Percentiles rank a stretch among this genome's conserved stretches.
Conservation (phyloP, 441 rosid species). For the Syzygium malaccense region DNA sequence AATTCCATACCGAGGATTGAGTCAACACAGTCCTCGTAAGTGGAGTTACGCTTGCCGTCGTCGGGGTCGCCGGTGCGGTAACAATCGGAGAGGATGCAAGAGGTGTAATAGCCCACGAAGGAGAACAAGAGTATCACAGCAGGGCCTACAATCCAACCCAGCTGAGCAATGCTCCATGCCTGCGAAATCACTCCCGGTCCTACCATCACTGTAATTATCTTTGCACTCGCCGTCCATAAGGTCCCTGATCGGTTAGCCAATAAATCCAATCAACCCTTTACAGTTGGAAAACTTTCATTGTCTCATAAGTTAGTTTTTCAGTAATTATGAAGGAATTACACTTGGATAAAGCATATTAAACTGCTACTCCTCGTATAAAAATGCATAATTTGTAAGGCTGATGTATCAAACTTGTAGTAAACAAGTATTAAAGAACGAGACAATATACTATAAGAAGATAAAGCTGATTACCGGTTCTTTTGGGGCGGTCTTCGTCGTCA, state of each 20-base stretch:
- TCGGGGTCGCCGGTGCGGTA: constrained; percentile 5
- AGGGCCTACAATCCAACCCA: constrained; percentile 29
- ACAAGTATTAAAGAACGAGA: background rate
- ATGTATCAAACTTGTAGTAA: background rate
- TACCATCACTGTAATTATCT: constrained; percentile 11
- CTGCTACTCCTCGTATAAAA: background rate
- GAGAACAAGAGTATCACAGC: constrained; percentile 14
- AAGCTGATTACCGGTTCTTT: constrained; percentile 1
- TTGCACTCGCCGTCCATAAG: constrained; percentile 15
- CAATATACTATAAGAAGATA: background rate
- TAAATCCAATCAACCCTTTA: background rate
- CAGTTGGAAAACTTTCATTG: background rate
- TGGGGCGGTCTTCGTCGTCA: constrained; percentile 11
- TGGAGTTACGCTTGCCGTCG: constrained; percentile 10
- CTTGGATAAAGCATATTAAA: background rate
- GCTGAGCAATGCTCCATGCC: constrained; percentile 21
- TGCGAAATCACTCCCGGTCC: constrained; percentile 16
- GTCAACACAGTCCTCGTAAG: constrained; percentile 13
- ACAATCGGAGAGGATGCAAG: constrained; percentile 19
- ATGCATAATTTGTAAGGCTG: background rate
- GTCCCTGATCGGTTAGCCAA: constrained; percentile 3
- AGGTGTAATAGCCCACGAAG: constrained; percentile 11
- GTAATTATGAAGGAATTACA: background rate
- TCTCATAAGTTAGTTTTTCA: background rate
- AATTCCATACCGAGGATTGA: constrained; percentile 11